These are phyloP conservation scores for Xylaria sp. DNA, from an alignment of 2,329 filamentous ascomycete species.

Conservation along the genomic window DNA sequence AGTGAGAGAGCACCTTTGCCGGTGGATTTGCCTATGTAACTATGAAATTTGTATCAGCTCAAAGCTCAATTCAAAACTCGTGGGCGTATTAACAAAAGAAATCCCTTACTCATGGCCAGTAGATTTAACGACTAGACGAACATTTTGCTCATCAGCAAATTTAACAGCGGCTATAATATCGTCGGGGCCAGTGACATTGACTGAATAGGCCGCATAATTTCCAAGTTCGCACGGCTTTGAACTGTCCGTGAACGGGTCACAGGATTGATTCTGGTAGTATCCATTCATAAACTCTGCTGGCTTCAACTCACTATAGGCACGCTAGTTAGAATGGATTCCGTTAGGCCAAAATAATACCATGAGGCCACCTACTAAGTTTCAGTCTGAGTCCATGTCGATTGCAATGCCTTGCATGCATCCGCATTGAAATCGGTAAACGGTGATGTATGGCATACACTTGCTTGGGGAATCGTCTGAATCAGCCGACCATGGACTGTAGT, in stretches of 20 bases:
- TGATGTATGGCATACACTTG: constrained; percentile 13
- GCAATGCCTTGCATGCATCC: background rate
- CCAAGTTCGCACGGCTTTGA: constrained; percentile 53
- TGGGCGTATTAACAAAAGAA: background rate
- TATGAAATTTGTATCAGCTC: background rate
- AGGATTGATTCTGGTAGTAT: constrained; percentile 25
- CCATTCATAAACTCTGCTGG: constrained; percentile 19
- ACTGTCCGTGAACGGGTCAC: constrained; percentile 9
- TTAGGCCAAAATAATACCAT: background rate
- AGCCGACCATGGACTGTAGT: constrained; percentile 12
- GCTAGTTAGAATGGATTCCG: background rate
- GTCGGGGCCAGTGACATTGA: constrained; percentile 47
- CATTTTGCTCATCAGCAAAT: constrained; percentile 34
- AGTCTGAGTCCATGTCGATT: background rate
- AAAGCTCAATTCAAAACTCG: background rate
- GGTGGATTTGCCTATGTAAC: constrained; percentile 16
- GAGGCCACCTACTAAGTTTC: constrained; percentile 2
- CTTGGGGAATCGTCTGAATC: constrained; percentile 15
- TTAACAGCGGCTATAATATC: constrained; percentile 44
- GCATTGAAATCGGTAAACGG: background rate
- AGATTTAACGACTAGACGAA: constrained; percentile 34
- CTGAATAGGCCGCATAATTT: constrained; percentile 54
- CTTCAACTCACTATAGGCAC: constrained; percentile 1
- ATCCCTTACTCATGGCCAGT: constrained; percentile 38
- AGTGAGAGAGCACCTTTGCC: constrained; percentile 33